Evolutionary conservation across 139 green algal species (phyloP).

Genomic region (Chlorella sp.): DNA sequence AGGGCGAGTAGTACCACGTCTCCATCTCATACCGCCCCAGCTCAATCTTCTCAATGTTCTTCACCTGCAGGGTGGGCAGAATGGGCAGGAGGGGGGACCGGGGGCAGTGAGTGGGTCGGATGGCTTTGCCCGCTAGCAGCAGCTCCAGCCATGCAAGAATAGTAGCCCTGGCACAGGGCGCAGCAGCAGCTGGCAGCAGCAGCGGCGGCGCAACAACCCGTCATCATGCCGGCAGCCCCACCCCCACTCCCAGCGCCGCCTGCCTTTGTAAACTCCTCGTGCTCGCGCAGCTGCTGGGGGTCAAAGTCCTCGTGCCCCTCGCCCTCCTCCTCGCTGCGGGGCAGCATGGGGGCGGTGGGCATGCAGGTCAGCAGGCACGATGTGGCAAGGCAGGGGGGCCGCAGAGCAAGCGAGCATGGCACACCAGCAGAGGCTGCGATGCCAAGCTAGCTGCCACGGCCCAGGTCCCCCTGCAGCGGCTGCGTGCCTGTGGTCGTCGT

Average conservation of each 20-base stretch:
- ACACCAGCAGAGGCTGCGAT: too few species aligned
- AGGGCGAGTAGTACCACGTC: constrained; percentile 99
- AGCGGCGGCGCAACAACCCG: too few species aligned
- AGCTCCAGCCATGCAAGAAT: too few species aligned
- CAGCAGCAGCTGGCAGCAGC: too few species aligned
- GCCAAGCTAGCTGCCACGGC: neutral
- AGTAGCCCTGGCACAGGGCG: too few species aligned
- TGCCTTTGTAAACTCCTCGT: constrained; percentile 99
- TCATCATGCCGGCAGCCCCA: too few species aligned
- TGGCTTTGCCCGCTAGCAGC: neutral
- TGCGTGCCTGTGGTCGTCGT: constrained; percentile 67
- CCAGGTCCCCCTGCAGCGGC: neutral
- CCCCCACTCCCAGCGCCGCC: too few species aligned
- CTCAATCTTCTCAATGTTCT: constrained; percentile 97
- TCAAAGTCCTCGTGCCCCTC: constrained; percentile 92
- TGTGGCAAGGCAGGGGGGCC: neutral
- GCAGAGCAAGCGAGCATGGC: neutral
- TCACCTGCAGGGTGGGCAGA: constrained; percentile 56
- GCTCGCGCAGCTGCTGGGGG: constrained; percentile 82
- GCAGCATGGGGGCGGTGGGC: neutral
- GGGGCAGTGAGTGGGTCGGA: too few species aligned
- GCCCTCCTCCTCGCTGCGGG: constrained; percentile 66
- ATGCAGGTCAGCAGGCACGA: neutral
- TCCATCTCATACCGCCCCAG: constrained; percentile 94
- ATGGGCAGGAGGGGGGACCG: too few species aligned